Evolutionary conservation across 345 rosid species (phyloP).

Genomic region (Toxicodendron radicans): DNA sequence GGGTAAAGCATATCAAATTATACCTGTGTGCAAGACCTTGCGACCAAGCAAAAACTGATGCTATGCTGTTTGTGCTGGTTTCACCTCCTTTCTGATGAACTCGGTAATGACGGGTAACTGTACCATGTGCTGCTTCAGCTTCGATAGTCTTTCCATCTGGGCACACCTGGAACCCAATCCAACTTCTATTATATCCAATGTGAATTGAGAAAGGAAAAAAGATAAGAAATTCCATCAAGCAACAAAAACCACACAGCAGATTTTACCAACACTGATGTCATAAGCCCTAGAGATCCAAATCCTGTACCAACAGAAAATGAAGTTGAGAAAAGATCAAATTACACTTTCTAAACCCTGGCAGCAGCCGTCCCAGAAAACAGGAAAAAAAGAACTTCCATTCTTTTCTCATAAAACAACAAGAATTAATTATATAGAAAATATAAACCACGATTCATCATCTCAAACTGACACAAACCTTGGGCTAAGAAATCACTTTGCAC

Average conservation of each 20-base stretch:
- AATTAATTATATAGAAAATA: not conserved
- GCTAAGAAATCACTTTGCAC: slow-evolving; percentile 98
- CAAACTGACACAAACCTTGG: slow-evolving; percentile 56
- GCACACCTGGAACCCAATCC: slow-evolving; percentile 58
- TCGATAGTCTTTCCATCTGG: slow-evolving; percentile 92
- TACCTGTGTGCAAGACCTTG: slow-evolving; percentile 86
- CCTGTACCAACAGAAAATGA: slow-evolving; percentile 44
- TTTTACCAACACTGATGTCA: slow-evolving; percentile 92
- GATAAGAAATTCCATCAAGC: not conserved
- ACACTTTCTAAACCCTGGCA: not conserved
- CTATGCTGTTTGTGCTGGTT: slow-evolving; percentile 89
- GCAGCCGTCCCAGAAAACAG: not conserved
- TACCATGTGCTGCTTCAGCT: slow-evolving; percentile 90
- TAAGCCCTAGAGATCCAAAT: slow-evolving; percentile 95
- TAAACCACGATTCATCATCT: not conserved
- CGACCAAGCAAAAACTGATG: slow-evolving; percentile 88
- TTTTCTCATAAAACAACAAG: not conserved
- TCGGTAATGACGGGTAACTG: slow-evolving; percentile 81
- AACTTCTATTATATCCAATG: slow-evolving; percentile 3
- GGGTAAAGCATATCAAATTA: not conserved
- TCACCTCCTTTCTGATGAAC: slow-evolving; percentile 88
- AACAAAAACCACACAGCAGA: slow-evolving; percentile 2
- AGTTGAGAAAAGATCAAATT: slow-evolving; percentile 1
- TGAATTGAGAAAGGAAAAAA: not conserved
- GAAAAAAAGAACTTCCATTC: not conserved